Base-by-base conservation (phyloP, 257 asterid species). In the Ilex asprella region DNA sequence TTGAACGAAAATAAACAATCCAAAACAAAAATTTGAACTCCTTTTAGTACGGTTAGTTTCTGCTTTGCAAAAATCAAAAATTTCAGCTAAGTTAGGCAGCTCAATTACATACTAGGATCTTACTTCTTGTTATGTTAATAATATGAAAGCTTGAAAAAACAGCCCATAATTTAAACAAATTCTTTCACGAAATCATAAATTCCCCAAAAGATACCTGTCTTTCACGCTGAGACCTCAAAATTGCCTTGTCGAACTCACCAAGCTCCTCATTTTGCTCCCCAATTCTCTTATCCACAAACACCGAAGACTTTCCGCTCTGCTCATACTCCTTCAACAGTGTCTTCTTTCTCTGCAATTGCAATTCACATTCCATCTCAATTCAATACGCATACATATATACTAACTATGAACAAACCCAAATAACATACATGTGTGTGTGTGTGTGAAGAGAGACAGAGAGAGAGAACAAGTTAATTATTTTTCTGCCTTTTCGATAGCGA, bases 221-320 rank as follows among this genome's bases (percentile, higher is more conserved):
- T 73, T 82, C 88, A 2, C 95, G 97, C 79, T 87, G 98, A 69
- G 95, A 83, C 81, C 99, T 86, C 65, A 87, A 27, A 70, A 93
- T 79, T 1, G 88, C 94, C 78, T 93, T 93, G 67, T 89, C 94
- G 71, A 83, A 93, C 79, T 89, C 97, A 62, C 56, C 96, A 65
- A 93, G 94, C 30, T 56, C 89, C 65, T 82, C 95, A 74, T 81
- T 75, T 63, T 76, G 81, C 82, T 93, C 99, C 56, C 99, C 99
- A 60, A 93, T 93, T 64, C 97, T 77, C 73, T 85, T 85, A 71
- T 93, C 99, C 67, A 84, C 54, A 74, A 93, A 93, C 49, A 75
- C 80, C 5, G 95, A 81, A 29, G 97, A 82, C 70, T 89, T 93
- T 2, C 79, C 67, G 63, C 94, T 89, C 78, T 82, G 87, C 76